These are phyloP conservation scores for Anthracocystis panici-leucophaei DNA, from an alignment of 1,284 basidiomycete genomes.

Conservation along the genomic window DNA sequence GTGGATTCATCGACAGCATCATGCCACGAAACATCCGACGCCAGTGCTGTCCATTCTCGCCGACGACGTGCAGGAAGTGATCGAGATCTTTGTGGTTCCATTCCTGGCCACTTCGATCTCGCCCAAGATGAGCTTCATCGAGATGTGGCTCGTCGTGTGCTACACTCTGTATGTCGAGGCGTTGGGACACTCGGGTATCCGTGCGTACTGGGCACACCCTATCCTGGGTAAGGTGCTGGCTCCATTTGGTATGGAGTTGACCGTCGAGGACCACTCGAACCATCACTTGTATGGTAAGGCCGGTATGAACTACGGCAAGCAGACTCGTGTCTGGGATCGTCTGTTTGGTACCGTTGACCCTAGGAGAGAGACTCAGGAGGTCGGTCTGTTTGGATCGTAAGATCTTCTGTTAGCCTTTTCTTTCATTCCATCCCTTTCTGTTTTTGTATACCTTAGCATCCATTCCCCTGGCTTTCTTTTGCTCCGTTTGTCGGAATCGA, in stretches of 20 bases:
- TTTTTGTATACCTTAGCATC: constrained; percentile 13
- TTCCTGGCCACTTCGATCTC: constrained; percentile 53
- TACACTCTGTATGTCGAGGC: constrained; percentile 59
- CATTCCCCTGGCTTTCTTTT: neutral
- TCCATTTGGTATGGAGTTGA: constrained; percentile 61
- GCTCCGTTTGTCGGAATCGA: neutral
- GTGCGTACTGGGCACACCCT: constrained; percentile 55
- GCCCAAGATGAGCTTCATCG: constrained; percentile 61
- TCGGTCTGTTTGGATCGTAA: constrained; percentile 39
- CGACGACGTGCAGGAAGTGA: constrained; percentile 60
- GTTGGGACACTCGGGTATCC: constrained; percentile 63
- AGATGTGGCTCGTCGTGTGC: constrained; percentile 56
- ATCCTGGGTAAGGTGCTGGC: constrained; percentile 43
- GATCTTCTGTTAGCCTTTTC: neutral
- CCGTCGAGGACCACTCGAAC: constrained; percentile 68
- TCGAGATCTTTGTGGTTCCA: constrained; percentile 62
- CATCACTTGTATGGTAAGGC: constrained; percentile 67
- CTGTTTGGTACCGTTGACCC: constrained; percentile 67
- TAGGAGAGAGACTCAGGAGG: constrained; percentile 55
- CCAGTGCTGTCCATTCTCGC: constrained; percentile 62
- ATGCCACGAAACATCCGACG: constrained; percentile 64
- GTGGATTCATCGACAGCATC: constrained; percentile 58
- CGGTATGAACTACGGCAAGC: constrained; percentile 67
- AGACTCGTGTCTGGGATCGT: constrained; percentile 66
- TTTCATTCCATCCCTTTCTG: neutral